A percentile compares a stretch with the other conserved stretches of the same genome.
Evolutionary conservation across 371 early-diverging fungal species (phyloP).

Genomic region (Mortierella sp.): DNA sequence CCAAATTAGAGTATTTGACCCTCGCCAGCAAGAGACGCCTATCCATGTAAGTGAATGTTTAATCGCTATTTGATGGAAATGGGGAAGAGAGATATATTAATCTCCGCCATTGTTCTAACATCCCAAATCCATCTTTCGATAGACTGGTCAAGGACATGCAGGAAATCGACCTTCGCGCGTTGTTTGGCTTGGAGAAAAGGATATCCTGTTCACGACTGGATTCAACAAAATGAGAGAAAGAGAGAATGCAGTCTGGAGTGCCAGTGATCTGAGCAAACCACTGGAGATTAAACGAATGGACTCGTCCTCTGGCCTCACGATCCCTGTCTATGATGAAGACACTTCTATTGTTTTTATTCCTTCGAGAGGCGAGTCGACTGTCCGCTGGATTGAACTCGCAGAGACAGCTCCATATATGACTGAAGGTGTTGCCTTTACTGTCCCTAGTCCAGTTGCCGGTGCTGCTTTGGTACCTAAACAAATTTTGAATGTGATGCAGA

Average conservation of each 20-base stretch:
- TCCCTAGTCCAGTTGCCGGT: conserved; percentile 62
- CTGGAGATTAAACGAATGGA: conserved; percentile 67
- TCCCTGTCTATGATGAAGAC: conserved; percentile 84
- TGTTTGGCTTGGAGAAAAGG: conserved; percentile 75
- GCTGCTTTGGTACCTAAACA: conserved; percentile 79
- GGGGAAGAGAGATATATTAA: no score
- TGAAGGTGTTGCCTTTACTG: conserved; percentile 64
- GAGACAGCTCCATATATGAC: conserved; percentile 60
- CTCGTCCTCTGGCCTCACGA: conserved; percentile 71
- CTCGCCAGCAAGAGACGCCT: conserved; percentile 58
- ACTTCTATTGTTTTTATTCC: conserved; percentile 76
- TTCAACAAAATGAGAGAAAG: conserved; percentile 75
- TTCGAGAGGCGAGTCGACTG: conserved; percentile 72
- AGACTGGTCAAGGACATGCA: conserved; percentile 66
- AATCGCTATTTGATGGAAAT: neutral
- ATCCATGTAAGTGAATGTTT: conserved; percentile 26
- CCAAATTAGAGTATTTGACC: conserved; percentile 71
- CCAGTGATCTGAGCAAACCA: conserved; percentile 68
- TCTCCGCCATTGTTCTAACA: no score
- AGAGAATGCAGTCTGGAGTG: conserved; percentile 82
- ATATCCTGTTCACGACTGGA: conserved; percentile 75
- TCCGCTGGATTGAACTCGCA: conserved; percentile 74
- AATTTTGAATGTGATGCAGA: conserved; percentile 79
- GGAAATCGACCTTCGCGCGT: conserved; percentile 77
- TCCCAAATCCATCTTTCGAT: conserved; percentile 1